Evolutionary conservation across 164 flowering plant species (phyloP).

Genomic region (Piper betle): DNA sequence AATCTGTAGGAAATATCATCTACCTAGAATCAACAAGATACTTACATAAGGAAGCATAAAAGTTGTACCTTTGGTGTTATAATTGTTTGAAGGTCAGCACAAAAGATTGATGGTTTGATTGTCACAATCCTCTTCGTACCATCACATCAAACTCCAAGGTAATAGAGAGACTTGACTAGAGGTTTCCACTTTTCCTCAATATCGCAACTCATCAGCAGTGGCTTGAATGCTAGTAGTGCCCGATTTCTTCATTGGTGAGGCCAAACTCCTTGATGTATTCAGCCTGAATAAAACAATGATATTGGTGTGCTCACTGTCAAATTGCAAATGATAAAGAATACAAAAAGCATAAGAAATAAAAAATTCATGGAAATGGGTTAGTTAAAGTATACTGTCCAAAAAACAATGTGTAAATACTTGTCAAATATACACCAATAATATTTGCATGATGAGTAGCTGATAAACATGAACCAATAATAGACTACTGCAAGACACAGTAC

Average conservation of each 20-base stretch:
- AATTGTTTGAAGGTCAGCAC: constrained; percentile 57
- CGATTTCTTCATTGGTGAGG: constrained; percentile 47
- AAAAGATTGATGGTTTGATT: constrained; percentile 72
- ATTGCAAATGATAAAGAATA: too few species aligned
- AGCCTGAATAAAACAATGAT: constrained; percentile 32
- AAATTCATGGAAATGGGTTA: too few species aligned
- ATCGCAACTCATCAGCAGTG: constrained; percentile 83
- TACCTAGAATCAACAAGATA: not conserved
- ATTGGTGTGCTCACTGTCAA: not conserved
- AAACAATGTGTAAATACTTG: too few species aligned
- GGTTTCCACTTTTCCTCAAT: constrained; percentile 92
- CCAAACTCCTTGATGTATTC: constrained; percentile 79
- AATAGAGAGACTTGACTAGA: constrained; percentile 74
- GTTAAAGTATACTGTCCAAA: too few species aligned
- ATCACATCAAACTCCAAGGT: constrained; percentile 70
- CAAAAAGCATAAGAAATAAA: too few species aligned
- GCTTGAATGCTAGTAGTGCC: constrained; percentile 69
- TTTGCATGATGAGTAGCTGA: too few species aligned
- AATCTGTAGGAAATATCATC: too few species aligned
- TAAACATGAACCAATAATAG: too few species aligned
- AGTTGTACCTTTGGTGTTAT: constrained; percentile 78
- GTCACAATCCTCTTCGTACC: constrained; percentile 83
- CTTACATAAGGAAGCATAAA: not conserved
- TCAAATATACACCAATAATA: too few species aligned
- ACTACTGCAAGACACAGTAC: too few species aligned